phyloP scores from a whole-genome alignment of 441 rosid genomes.

The Mallotus japonicus region DNA sequence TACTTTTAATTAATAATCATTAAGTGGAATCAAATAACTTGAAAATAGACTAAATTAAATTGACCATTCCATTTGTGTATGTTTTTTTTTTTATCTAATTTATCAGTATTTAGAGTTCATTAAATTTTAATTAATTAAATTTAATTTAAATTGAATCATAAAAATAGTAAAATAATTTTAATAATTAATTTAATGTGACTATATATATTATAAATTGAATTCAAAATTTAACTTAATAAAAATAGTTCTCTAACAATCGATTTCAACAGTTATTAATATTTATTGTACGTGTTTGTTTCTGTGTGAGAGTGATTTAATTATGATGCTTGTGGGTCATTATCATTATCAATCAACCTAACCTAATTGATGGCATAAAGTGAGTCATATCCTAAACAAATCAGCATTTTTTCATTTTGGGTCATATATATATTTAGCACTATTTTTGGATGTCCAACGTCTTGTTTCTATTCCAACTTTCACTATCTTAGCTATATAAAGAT shows the following conservation, averaged over 20 bases:
- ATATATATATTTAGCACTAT: not conserved
- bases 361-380: not conserved
- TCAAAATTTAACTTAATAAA: too few species aligned
- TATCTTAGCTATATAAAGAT: not conserved
- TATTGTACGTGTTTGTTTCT: too few species aligned
- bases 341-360: not conserved
- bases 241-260: too few species aligned
- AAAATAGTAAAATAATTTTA: too few species aligned
- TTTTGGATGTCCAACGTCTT: not conserved
- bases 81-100: not conserved
- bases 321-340: not conserved
- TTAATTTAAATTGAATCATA: too few species aligned
- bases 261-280: too few species aligned
- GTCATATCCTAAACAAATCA: not conserved
- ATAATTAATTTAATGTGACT: too few species aligned
- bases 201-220: too few species aligned
- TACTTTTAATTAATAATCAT: not conserved
- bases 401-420: slow-evolving; percentile 4
- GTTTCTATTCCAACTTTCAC: not conserved
- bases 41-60: not conserved
- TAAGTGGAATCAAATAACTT: not conserved
- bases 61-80: not conserved
- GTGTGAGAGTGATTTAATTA: not conserved
- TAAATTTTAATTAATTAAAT: too few species aligned
- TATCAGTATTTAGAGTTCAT: too few species aligned